These are phyloP conservation scores for Gypsophila paniculata DNA, from an alignment of 179 eudicot genomes.

Conservation along the genomic window DNA sequence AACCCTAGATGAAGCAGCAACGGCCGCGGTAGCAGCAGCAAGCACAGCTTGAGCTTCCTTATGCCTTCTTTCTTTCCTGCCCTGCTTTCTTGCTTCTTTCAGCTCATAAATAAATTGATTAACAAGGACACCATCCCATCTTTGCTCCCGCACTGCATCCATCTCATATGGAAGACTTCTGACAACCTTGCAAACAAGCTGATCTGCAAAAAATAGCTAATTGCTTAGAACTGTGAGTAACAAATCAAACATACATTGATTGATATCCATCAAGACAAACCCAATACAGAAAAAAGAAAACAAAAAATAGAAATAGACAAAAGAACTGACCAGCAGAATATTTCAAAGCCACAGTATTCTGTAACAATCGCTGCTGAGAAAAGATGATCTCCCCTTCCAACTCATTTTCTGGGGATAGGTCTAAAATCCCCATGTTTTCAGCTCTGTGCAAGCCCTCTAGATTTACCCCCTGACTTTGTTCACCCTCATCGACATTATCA, in stretches of 20 bases:
- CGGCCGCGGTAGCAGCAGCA: constrained; percentile 98
- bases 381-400: constrained; percentile 80
- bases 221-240: background rate
- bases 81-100: constrained; percentile 83
- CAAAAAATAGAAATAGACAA: background rate
- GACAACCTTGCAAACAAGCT: constrained; percentile 61
- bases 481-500: constrained; percentile 33
- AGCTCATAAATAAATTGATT: constrained; percentile 75
- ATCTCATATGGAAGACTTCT: constrained; percentile 62
- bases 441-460: constrained; percentile 39
- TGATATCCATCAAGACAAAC: background rate
- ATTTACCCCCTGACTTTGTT: constrained; percentile 29
- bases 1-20: constrained; percentile 83
- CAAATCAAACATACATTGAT: background rate
- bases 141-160: constrained; percentile 52
- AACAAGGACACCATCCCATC: constrained; percentile 84
- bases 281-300: constrained; percentile 5
- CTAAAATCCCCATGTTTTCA: constrained; percentile 39
- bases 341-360: constrained; percentile 55
- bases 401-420: constrained; percentile 64
- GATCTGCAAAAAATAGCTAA: constrained; percentile 45
- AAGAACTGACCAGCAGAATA: constrained; percentile 53
- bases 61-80: constrained; percentile 87
- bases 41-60: constrained; percentile 95
- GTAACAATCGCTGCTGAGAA: constrained; percentile 56